Evolutionary conservation across 1,284 basidiomycete genomes (phyloP), one percentile per base, ranked within the genome.

Genomic region (Cutaneotrichosporon mucoides): DNA sequence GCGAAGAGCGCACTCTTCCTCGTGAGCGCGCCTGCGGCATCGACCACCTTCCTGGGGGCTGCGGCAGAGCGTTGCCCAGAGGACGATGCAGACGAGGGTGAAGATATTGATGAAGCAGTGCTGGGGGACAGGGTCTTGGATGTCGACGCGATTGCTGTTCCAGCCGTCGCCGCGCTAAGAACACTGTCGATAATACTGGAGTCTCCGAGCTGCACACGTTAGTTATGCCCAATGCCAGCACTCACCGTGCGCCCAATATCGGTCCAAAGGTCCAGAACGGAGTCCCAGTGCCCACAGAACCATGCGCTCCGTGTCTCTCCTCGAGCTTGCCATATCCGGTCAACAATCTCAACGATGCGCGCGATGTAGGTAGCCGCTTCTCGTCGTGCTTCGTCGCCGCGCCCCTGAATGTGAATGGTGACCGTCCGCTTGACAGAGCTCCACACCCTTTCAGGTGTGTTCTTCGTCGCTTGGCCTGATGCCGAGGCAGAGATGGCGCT

Each of bases 211-310:
- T 75, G 57, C 12, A 8, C 38, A 24, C 3, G 42, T 65, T 59
- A 66, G 62, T 41, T 11, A 16, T n/a, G 6, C 10, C 3, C 10
- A 11, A 7, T 4, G 5, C 6, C 5, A 66, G 9, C 15, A 51
- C 73, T 58, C 53, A 78, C 76, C 52, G 67, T 68, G 48, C 73
- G 65, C 0, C 70, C 73, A 1, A 78, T 42, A 11, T 67, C 68
- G 7, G 73, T 64, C 77, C 76, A 78, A 24, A 75, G 53, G 42
- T 79, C 73, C 12, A 75, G 55, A 3, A 61, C 68, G 2, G 64
- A 53, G 68, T 72, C 73, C 47, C 66, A 68, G 35, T 63, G 62
- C 0, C 72, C 72, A 3, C 42, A 49, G 34, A 69, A 68, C 71
- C 72, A 73, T 10, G 46, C 56, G 0, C 37, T 46, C 11, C 47